These are phyloP conservation scores for Wickerhamomyces mucosus DNA, from an alignment of 805 yeast genomes.

Conservation along the genomic window DNA sequence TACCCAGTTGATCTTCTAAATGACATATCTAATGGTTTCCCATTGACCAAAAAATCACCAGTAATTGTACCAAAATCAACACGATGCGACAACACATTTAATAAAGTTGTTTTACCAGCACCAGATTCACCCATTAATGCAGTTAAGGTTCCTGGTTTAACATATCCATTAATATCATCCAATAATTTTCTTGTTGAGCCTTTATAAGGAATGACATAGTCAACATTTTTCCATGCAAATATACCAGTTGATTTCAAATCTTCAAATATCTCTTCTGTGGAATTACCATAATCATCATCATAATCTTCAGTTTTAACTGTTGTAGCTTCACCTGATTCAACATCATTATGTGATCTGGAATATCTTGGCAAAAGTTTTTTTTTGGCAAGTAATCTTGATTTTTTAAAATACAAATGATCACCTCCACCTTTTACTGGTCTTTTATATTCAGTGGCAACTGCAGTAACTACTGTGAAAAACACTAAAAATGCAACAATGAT, in stretches of 20 bases:
- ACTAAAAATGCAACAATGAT: constrained; percentile 36
- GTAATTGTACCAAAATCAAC: constrained; percentile 49
- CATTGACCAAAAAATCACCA: constrained; percentile 40
- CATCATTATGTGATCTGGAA: constrained; percentile 19
- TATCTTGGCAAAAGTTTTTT: constrained; percentile 26
- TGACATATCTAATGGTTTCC: constrained; percentile 28
- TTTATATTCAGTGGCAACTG: constrained; percentile 45
- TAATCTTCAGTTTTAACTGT: constrained; percentile 13
- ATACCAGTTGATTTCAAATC: constrained; percentile 31
- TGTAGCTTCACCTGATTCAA: constrained; percentile 20
- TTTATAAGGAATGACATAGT: constrained; percentile 59
- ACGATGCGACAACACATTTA: constrained; percentile 58
- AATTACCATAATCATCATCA: constrained; percentile 15
- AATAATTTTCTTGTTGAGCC: constrained; percentile 34
- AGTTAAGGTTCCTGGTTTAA: constrained; percentile 65
- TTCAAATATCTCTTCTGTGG: constrained; percentile 23
- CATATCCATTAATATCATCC: constrained; percentile 45
- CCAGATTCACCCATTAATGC: constrained; percentile 82
- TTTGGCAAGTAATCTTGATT: constrained; percentile 34
- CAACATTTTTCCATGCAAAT: constrained; percentile 71
- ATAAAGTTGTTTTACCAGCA: constrained; percentile 62
- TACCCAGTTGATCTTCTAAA: constrained; percentile 46
- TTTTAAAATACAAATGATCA: constrained; percentile 55
- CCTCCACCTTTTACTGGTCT: constrained; percentile 62
- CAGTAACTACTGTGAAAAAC: constrained; percentile 33